Conservation (phyloP, 164 flowering plant genomes). For the Sextonia rubra region DNA sequence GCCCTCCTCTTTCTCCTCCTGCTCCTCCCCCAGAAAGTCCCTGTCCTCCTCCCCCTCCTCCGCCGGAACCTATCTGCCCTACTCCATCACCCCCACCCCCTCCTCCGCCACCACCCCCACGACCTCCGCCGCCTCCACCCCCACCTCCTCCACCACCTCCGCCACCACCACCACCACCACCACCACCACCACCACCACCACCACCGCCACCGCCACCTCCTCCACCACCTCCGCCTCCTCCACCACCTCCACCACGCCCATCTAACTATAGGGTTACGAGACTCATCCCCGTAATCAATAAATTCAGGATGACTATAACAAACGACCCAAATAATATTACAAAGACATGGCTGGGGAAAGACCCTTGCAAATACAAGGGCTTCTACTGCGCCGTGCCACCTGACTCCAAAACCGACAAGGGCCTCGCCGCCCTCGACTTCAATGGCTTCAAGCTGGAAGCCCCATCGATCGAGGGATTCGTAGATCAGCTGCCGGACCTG, state of each 20-base stretch:
- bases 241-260: background rate
- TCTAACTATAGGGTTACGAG: constrained; percentile 1
- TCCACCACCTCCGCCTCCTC: background rate
- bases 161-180: background rate
- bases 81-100: background rate
- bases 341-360: constrained; percentile 47
- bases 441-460: constrained; percentile 31
- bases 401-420: constrained; percentile 21
- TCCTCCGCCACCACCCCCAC: background rate
- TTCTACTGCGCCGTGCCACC: constrained; percentile 51
- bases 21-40: background rate
- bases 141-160: background rate
- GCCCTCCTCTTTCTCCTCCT: background rate
- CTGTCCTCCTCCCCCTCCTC: constrained; percentile 1
- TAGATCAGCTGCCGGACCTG: constrained; percentile 26
- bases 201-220: background rate
- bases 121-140: background rate
- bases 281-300: constrained; percentile 41
- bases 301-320: constrained; percentile 39
- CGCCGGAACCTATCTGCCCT: background rate
- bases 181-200: background rate
- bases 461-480: constrained; percentile 19
- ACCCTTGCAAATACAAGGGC: constrained; percentile 56
- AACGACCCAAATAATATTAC: constrained; percentile 42
- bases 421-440: constrained; percentile 36